Evolutionary conservation across 805 yeast species (phyloP), one percentile per base, ranked within the genome.

Genomic region (Gaillardinia entomophila): DNA sequence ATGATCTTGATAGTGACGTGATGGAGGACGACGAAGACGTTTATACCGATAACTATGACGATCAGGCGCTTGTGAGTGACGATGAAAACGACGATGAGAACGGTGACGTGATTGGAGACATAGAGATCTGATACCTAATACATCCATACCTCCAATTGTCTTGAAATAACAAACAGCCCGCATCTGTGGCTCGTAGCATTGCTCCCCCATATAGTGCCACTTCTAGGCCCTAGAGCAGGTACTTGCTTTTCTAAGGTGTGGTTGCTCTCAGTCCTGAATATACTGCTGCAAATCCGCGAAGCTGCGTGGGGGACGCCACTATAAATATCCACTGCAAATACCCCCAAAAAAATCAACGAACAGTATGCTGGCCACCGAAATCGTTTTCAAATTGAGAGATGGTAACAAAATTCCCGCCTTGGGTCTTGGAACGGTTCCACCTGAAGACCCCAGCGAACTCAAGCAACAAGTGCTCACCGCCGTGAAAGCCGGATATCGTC

Each of bases 351-450:
- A n/a, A n/a, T n/a, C n/a, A n/a, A n/a, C n/a, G n/a, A n/a, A n/a
- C n/a, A n/a, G n/a, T n/a, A n/a, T n/a, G n/a, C n/a, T 43, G 20
- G 60, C 65, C 6, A 67, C 71, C 2, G 63, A 58, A 28, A 54
- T 66, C 19, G 45, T 49, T 16, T 66, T 74, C 41, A 62, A 60
- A 6, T 63, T 82, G 25, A 73, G 73, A 55, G 72, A 77, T 44
- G 87, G 87, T 13, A 54, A 60, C 28, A 49, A 46, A 20, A 73
- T 82, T 35, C 90, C 90, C 3, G 79, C 79, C 2, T 50, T 82
- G 25, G 89, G 85, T 0, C 62, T 83, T 24, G 92, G 92, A 10
- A 61, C 66, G 12, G 60, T 57, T 2, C 53, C 62, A 5, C 46
- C 62, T 4, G 57, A 54, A 30, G 31, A 33, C 27, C 53, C 51